These are phyloP conservation scores for Rosa hybrid DNA, from an alignment of 331 rosid genomes.

Conservation along the genomic window DNA sequence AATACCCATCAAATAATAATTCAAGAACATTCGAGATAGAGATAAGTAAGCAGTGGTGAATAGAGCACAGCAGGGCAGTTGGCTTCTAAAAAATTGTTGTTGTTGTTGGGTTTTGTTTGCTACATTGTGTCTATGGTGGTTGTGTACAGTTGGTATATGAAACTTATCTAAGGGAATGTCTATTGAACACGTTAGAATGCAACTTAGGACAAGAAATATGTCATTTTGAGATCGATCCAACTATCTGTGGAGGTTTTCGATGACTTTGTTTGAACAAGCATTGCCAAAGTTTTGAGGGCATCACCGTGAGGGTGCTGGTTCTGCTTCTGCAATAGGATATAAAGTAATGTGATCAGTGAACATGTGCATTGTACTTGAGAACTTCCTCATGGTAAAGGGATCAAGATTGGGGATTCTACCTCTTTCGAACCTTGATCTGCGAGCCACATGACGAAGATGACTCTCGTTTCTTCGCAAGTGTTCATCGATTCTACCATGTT, in stretches of 20 bases:
- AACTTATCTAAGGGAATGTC: neutral
- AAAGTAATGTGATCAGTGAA: neutral
- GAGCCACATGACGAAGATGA: slow-evolving; percentile 44
- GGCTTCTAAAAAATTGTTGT: slow-evolving; percentile 8
- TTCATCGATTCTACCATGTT: slow-evolving; percentile 44
- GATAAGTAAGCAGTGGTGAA: neutral
- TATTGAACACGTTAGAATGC: neutral
- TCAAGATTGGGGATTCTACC: slow-evolving; percentile 37
- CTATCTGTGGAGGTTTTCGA: neutral
- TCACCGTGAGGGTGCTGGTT: neutral
- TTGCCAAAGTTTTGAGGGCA: neutral
- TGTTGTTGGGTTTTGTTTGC: neutral
- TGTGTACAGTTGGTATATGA: slow-evolving; percentile 2
- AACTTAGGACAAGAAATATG: neutral
- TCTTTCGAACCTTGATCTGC: slow-evolving; percentile 87
- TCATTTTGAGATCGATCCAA: neutral
- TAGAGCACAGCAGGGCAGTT: neutral
- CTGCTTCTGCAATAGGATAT: neutral
- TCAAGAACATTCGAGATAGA: neutral
- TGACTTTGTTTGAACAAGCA: slow-evolving; percentile 2
- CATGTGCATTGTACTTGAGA: neutral
- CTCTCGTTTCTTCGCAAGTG: slow-evolving; percentile 54
- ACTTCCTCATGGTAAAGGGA: neutral
- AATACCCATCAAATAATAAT: neutral
- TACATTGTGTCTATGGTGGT: neutral